A percentile compares a stretch with the other conserved stretches of the same genome.
Conservation (phyloP, 192 early-diverging fungal genomes). For the Podila horticola region DNA sequence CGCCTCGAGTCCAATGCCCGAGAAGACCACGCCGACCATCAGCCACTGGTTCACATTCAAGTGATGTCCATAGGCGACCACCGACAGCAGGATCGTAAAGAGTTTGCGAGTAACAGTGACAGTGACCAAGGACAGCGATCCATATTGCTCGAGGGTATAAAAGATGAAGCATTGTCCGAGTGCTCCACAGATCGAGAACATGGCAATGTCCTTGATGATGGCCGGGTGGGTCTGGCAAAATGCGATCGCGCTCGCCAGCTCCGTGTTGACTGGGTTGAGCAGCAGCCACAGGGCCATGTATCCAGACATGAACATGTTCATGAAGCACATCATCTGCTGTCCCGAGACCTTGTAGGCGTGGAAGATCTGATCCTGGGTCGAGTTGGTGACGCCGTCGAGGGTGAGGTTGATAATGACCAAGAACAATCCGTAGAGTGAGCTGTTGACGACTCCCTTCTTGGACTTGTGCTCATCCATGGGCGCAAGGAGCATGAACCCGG, state of each 20-base stretch:
- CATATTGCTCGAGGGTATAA: conserved; percentile 91
- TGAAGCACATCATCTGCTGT: conserved; percentile 97
- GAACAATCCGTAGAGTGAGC: conserved; percentile 82
- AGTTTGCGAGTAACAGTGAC: conserved; percentile 97
- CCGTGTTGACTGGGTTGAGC: conserved; percentile 78
- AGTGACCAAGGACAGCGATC: conserved; percentile 89
- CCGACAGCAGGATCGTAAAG: conserved; percentile 92
- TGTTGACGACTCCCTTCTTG: conserved; percentile 60
- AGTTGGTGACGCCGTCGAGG: conserved; percentile 95
- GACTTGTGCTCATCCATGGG: conserved; percentile 52
- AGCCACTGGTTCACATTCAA: conserved; percentile 87
- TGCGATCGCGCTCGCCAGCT: conserved; percentile 75
- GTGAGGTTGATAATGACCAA: conserved; percentile 87
- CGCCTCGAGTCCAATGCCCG: conserved; percentile 82
- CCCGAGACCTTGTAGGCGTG: conserved; percentile 83
- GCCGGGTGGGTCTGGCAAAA: conserved; percentile 85
- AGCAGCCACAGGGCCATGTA: conserved; percentile 84
- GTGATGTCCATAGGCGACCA: conserved; percentile 88
- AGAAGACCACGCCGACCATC: conserved; percentile 88
- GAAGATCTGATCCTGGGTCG: conserved; percentile 96
- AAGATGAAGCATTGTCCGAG: conserved; percentile 99
- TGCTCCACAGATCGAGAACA: conserved; percentile 93
- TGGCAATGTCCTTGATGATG: conserved; percentile 82
- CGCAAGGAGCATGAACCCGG: conserved; percentile 92
- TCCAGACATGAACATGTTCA: conserved; percentile 87